Conservation (phyloP, 2,329 filamentous ascomycete genomes). For the Aspergillus versicolor region DNA sequence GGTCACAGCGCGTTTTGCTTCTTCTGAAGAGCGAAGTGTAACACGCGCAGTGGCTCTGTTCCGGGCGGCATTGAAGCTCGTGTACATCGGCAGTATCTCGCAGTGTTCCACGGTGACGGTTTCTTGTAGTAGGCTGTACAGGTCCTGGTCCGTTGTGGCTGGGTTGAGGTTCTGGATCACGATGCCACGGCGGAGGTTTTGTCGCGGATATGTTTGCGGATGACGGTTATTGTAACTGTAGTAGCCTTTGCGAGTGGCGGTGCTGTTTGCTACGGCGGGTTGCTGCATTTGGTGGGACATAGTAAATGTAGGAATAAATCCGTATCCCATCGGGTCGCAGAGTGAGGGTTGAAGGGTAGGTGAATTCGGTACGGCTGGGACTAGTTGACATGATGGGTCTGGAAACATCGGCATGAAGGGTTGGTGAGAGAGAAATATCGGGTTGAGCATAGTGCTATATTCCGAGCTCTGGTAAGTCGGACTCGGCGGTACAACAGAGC, state of each 20-base stretch:
- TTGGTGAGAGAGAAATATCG: conserved; percentile 24
- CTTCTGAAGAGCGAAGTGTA: conserved; percentile 33
- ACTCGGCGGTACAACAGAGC: conserved; percentile 22
- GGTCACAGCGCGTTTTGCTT: conserved; percentile 35
- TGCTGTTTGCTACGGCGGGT: conserved; percentile 6
- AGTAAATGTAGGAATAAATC: conserved; percentile 30
- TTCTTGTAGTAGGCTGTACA: conserved; percentile 30
- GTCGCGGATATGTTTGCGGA: conserved; percentile 10
- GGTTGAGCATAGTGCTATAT: conserved; percentile 25
- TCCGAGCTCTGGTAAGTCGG: conserved; percentile 27
- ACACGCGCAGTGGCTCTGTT: conserved; percentile 28
- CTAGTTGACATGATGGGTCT: conserved; percentile 22
- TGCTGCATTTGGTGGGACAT: conserved; percentile 19
- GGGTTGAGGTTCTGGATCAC: conserved; percentile 31
- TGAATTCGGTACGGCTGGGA: conserved; percentile 28
- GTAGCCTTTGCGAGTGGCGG: conserved; percentile 4
- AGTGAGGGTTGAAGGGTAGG: conserved; percentile 28
- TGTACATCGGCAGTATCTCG: conserved; percentile 24
- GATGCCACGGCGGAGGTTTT: conserved; percentile 21
- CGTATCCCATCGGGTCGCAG: conserved; percentile 28
- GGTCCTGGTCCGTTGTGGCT: conserved; percentile 27
- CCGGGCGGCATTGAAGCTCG: conserved; percentile 12
- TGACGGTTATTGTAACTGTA: conserved; percentile 14
- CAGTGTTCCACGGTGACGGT: conserved; percentile 34
- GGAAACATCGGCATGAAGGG: conserved; percentile 30